Evolutionary conservation across 805 yeast genomes (phyloP).

Genomic region (Pichia phayaonensis): DNA sequence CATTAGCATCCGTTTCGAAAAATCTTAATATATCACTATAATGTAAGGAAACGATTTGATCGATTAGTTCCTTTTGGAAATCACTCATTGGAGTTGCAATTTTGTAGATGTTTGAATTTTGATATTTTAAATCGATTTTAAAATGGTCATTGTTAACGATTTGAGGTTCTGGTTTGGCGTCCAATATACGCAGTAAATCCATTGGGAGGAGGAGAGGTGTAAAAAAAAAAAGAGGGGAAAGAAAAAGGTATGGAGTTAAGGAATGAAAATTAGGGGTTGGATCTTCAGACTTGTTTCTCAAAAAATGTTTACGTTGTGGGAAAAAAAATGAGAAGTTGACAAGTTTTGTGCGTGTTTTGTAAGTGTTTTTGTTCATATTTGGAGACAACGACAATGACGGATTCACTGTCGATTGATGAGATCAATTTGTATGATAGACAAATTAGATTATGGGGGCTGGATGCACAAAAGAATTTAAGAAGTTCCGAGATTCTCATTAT

Average conservation of each 20-base stretch:
- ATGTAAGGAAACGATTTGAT: constrained; percentile 86
- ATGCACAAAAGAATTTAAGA: constrained; percentile 74
- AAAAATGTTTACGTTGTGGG: too few species aligned
- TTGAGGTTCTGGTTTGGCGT: constrained; percentile 79
- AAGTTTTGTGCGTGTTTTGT: too few species aligned
- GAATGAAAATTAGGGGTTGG: too few species aligned
- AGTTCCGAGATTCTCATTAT: constrained; percentile 64
- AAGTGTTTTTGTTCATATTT: too few species aligned
- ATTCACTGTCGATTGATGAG: constrained; percentile 44
- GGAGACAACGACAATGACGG: neutral
- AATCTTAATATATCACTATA: constrained; percentile 85
- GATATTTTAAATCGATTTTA: constrained; percentile 28
- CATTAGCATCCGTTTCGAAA: constrained; percentile 51
- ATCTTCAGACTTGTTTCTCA: too few species aligned
- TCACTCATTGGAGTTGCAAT: constrained; percentile 79
- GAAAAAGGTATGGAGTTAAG: too few species aligned
- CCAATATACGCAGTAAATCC: constrained; percentile 72
- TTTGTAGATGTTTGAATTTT: constrained; percentile 56
- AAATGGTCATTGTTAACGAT: constrained; percentile 52
- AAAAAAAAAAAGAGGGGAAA: too few species aligned
- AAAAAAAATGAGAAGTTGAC: too few species aligned
- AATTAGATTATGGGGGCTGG: constrained; percentile 92
- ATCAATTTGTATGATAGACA: constrained; percentile 91
- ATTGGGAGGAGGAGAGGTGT: constrained; percentile 28
- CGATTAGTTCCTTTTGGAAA: constrained; percentile 81